Evolutionary conservation across 2,329 filamentous ascomycete species (phyloP), one percentile per base, ranked within the genome.

Genomic region (Fusarium redolens): DNA sequence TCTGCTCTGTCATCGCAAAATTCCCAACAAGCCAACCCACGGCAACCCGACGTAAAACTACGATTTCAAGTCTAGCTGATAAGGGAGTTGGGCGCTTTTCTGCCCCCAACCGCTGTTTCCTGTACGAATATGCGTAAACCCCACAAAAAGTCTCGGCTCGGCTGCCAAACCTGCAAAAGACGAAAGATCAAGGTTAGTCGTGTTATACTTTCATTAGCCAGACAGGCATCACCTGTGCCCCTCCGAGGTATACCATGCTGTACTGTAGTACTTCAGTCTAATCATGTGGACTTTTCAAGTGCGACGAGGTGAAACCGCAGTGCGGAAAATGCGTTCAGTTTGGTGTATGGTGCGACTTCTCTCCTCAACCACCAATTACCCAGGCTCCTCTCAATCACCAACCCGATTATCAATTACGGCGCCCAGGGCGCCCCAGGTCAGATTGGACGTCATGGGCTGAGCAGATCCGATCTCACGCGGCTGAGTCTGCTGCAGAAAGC

Each of bases 1-100:
- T 30, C 12, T 2, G 20, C 14, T 28, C 25, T 4, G 7, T 30
- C 12, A 3, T 45, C 7, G 14, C 18, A 45, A 3, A 45, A 2
- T 4, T 18, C 5, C 7, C 7, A 30, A 20, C 1, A 47, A 14
- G 4, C 17, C 25, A 20, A 14, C 18, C 4, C 14, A 30, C 4
- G 8, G 4, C 20, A 47, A 2, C 7, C 8, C 3, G 6, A 25
- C n/a, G 6, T 10, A 22, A 17, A 25, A 7, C 9, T 44, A 2
- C 10, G 7, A 10, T 5, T 7, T 18, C 6, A 25, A 17, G 4
- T 7, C 7, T 11, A 18, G 43, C 22, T 18, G 43, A 13, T 22
- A 0, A 9, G 15, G 12, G 17, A 44, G 22, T 0, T 18, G 15
- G 4, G 0, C 22, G 18, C 11, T 12, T 25, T 18, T 12, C 1